A percentile compares a stretch with the other conserved stretches of the same genome.
phyloP scores from a whole-genome alignment of 2,329 filamentous ascomycete genomes.

The Chalaropsis thielavioides region DNA sequence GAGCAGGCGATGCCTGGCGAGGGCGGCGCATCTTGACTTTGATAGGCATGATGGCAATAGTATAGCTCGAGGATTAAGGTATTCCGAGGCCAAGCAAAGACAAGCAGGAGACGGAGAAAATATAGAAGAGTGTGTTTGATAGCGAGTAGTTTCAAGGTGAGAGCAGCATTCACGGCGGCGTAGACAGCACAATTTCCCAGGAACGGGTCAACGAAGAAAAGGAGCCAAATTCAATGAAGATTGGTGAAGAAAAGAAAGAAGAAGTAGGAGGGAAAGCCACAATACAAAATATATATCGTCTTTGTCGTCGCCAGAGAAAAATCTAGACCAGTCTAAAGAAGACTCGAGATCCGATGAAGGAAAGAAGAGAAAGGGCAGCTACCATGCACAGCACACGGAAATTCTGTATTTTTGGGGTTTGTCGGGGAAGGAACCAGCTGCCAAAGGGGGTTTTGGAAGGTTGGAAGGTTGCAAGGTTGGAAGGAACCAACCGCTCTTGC shows the following conservation, averaged over 20 bases:
- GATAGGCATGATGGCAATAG: constrained; percentile 13
- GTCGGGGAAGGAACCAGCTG: background rate
- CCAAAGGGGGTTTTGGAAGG: background rate
- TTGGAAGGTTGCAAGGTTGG: background rate
- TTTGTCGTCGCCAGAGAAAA: background rate
- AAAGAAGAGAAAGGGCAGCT: constrained; percentile 2
- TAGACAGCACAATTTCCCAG: background rate
- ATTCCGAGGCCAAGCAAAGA: background rate
- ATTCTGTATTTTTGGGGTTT: background rate
- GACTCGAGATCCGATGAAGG: constrained; percentile 1
- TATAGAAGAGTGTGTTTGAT: background rate
- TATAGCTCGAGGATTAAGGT: background rate
- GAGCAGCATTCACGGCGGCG: background rate
- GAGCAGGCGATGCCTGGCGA: constrained; percentile 6
- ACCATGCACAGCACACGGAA: background rate
- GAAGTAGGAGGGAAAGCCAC: background rate
- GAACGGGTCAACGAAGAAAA: background rate
- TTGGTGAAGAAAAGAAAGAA: background rate
- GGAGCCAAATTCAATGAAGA: background rate
- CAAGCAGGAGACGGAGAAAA: background rate
- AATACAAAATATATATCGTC: background rate
- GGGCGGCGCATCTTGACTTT: constrained; percentile 17
- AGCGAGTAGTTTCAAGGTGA: background rate
- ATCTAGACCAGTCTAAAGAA: background rate
- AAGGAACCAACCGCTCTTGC: background rate